These are phyloP conservation scores for Rutstroemia sp. DNA, from an alignment of 2,329 filamentous ascomycete genomes.

Conservation along the genomic window DNA sequence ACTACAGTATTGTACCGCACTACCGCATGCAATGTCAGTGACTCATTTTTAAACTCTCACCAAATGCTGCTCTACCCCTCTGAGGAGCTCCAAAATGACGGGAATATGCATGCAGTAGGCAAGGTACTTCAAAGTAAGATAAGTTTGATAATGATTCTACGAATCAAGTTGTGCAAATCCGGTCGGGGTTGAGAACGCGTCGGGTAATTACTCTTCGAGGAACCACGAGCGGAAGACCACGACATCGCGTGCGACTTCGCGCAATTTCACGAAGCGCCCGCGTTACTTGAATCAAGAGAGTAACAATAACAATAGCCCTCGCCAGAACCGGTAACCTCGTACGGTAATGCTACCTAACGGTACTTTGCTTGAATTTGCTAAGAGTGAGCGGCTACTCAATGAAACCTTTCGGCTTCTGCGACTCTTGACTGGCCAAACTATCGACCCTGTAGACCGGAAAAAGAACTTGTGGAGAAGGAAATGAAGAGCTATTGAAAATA, in stretches of 20 bases:
- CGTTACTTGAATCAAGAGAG: slow-evolving; percentile 10
- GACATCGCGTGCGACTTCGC: slow-evolving; percentile 8
- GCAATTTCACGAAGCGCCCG: slow-evolving; percentile 20
- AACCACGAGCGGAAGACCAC: not conserved
- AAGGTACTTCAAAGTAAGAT: not conserved
- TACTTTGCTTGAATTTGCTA: slow-evolving; percentile 13
- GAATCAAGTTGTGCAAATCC: not conserved
- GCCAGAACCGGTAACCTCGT: not conserved
- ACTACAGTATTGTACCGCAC: not conserved
- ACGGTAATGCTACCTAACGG: not conserved
- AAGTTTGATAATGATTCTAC: not conserved
- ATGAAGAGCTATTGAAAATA: not conserved
- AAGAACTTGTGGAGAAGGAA: slow-evolving; percentile 1
- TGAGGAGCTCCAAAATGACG: slow-evolving; percentile 2
- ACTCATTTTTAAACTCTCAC: slow-evolving; percentile 26
- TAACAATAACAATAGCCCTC: not conserved
- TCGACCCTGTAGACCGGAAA: not conserved
- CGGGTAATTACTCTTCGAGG: not conserved
- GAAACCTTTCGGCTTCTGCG: slow-evolving; percentile 12
- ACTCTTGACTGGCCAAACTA: not conserved
- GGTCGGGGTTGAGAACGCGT: slow-evolving; percentile 3
- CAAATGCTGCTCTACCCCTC: not conserved
- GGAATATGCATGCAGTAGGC: slow-evolving; percentile 13
- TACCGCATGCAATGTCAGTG: slow-evolving; percentile 25
- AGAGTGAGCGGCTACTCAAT: slow-evolving; percentile 17